phyloP scores from a whole-genome alignment of 176 grass and related monocot genomes.

The Bolboschoenus planiculmis region DNA sequence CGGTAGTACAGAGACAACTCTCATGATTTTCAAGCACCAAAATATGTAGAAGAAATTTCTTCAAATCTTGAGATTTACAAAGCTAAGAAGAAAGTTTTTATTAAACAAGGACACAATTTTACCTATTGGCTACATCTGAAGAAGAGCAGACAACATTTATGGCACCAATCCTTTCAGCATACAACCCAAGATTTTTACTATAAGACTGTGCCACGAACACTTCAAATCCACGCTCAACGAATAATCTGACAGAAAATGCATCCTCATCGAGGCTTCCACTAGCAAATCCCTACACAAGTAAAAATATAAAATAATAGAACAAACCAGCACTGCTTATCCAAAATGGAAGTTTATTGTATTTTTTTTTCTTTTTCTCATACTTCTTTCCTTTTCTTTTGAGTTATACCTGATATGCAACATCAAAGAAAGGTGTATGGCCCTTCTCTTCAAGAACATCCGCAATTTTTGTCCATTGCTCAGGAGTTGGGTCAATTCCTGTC shows the following conservation, averaged over 20 bases:
- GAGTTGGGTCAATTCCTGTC: conserved; percentile 92
- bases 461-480: conserved; percentile 77
- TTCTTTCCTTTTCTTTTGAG: neutral
- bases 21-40: neutral
- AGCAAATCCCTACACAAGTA: conserved; percentile 70
- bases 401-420: conserved; percentile 93
- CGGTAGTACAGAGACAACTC: neutral
- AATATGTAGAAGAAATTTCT: neutral
- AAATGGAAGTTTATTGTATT: neutral
- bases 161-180: conserved; percentile 90
- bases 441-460: conserved; percentile 88
- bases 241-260: conserved; percentile 82
- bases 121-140: conserved; percentile 64
- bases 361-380: neutral
- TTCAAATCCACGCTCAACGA: conserved; percentile 85
- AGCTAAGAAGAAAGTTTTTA: neutral
- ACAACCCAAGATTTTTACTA: conserved; percentile 94
- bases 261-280: conserved; percentile 97
- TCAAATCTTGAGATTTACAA: neutral
- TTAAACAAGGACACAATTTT: neutral
- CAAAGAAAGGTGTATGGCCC: conserved; percentile 88
- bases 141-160: conserved; percentile 85
- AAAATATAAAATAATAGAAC: neutral
- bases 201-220: conserved; percentile 92
- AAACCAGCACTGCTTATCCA: neutral